Percentiles rank a stretch among this genome's conserved stretches.
These are phyloP conservation scores for Oenanthe sinensis DNA, from an alignment of 129 eudicot species.

Conservation along the genomic window DNA sequence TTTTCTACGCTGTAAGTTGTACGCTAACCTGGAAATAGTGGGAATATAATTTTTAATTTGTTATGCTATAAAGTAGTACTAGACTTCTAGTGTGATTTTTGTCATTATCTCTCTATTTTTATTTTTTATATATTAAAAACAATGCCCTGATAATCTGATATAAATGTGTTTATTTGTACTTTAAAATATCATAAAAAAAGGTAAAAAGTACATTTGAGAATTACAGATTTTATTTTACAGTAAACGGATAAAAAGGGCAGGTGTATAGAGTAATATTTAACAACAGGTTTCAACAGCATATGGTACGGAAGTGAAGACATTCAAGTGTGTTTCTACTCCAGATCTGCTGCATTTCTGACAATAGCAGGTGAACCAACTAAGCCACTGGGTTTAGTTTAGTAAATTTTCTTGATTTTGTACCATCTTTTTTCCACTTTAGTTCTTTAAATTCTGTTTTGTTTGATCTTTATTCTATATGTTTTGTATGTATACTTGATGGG, in stretches of 20 bases:
- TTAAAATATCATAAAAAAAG: background rate
- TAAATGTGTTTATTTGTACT: too few species aligned
- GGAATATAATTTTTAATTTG: background rate
- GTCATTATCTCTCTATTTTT: too few species aligned
- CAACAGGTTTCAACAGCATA: background rate
- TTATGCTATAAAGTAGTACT: too few species aligned
- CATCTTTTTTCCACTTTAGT: background rate
- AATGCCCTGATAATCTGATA: too few species aligned
- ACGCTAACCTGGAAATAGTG: background rate
- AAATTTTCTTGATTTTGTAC: background rate
- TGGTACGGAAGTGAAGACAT: slow-evolving; percentile 1
- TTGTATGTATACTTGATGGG: background rate
- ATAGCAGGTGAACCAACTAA: background rate
- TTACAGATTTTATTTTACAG: background rate
- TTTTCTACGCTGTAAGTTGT: too few species aligned
- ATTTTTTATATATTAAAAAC: background rate
- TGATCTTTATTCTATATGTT: background rate
- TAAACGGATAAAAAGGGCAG: background rate
- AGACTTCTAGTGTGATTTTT: too few species aligned
- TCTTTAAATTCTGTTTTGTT: background rate
- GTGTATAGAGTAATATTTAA: too few species aligned
- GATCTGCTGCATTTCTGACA: slow-evolving; percentile 1
- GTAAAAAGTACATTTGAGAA: background rate
- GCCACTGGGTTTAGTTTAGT: background rate
- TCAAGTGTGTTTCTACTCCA: background rate